Evolutionary conservation across 2,329 filamentous ascomycete genomes (phyloP), one percentile per base, ranked within the genome.

Genomic region (Sclerotinia spermophila): DNA sequence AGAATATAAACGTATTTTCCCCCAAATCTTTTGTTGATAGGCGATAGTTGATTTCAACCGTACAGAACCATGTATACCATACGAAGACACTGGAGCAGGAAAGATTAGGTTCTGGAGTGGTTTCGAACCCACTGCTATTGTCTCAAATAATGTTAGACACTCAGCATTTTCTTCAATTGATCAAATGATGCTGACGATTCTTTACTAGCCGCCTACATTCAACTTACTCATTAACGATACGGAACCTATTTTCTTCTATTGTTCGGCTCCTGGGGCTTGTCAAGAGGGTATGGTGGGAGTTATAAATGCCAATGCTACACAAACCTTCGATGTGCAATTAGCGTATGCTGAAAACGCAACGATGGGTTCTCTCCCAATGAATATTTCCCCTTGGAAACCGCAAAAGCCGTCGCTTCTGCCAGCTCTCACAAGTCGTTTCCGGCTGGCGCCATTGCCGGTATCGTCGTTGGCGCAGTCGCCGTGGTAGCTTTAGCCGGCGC

Each of bases 241-340:
- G 0, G 79, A 85, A 33, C 89, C 90, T 0, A 85, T 89, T 24
- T 92, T 90, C 78, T 91, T 86, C 79, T 93, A 92, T 79, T 93
- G 90, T 73, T 87, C 89, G 0, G 90, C 90, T 0, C 84, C 87
- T 0, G 85, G 83, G 0, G 92, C 90, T 2, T 95, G 92, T 76
- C 83, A 84, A 4, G 85, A 90, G 58, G 84, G 87, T 33, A 95
- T 95, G 92, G 85, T 95, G 24, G 92, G 91, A 4, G 90, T 87
- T 1, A 90, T 95, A 74, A 95, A 94, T 76, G 86, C 89, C 10
- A 89, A 87, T 74, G 68, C 78, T 8, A 86, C 83, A 0, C 80
- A 83, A 69, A 85, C 84, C 0, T 81, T 85, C 55, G 80, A 82
- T 11, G 75, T 79, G 10, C 87, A 89, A 77, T 81, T 84, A 35